Base-by-base conservation (phyloP, 2,329 filamentous ascomycete genomes). In the Graphilbum sp. region DNA sequence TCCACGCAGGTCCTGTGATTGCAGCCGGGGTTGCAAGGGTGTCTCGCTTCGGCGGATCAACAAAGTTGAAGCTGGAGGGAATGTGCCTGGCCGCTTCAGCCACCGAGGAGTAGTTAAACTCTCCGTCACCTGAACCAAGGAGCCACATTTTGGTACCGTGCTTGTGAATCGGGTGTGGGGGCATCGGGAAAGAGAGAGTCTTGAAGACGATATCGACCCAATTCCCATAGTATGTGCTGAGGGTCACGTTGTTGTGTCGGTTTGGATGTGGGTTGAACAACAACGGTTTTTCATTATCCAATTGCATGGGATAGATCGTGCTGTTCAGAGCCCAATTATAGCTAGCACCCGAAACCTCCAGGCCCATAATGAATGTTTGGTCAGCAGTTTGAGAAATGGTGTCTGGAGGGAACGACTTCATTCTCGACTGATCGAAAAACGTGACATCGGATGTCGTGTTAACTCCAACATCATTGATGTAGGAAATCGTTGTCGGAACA, bases 131-230 rank as follows among this genome's bases (percentile, higher is more conserved):
- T 0, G 54, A 41, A 1, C 73, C 74, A 25, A 79, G 61, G 17
- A 65, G 54, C 46, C 62, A 76, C 55, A 68, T 71, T 49, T 72
- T 74, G 47, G 66, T 71, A 34, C 66, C 65, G 53, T 79, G 74
- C 56, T 76, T 76, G 60, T 79, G 74, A 36, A 79, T 68, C 0
- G 71, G 67, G 41, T 79, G 74, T 10, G 66, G 58, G 5, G 65
- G 69, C 47, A 72, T 66, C 7, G 65, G 55, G 3, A 54, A 52
- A 2, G 49, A 49, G n/a, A 52, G 49, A 2, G 64, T 54, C 23
- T 61, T 52, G 41, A 72, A 58, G 43, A 75, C 56, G n/a, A 73
- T 48, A 47, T 75, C 71, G 9, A 75, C 56, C 69, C 69, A 74
- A 2, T 62, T 58, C 44, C 56, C 52, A 41, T 64, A 59, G 19